Evolutionary conservation across 1,284 basidiomycete species (phyloP).

Genomic region (Cerioporus squamosus): DNA sequence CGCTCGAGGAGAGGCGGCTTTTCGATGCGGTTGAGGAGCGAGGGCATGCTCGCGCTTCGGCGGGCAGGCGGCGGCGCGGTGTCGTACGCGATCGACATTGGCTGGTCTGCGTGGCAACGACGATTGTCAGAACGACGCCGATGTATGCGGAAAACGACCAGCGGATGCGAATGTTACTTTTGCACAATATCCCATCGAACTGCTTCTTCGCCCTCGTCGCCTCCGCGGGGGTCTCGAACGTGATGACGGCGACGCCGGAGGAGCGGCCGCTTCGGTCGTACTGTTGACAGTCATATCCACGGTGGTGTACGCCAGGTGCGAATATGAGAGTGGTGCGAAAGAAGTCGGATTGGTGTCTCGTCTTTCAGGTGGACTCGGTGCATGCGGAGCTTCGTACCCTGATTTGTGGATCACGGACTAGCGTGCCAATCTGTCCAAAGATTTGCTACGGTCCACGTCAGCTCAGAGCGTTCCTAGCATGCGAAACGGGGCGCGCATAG

Average conservation of each 20-base stretch:
- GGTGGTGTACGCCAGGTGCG: slow-evolving; percentile 12
- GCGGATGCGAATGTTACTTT: slow-evolving; percentile 56
- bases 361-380: slow-evolving; percentile 58
- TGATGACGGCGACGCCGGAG: slow-evolving; percentile 80
- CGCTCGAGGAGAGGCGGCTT: slow-evolving; percentile 66
- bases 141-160: slow-evolving; percentile 7
- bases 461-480: not conserved
- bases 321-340: slow-evolving; percentile 45
- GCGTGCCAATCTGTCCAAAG: slow-evolving; percentile 91
- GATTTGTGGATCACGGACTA: slow-evolving; percentile 90
- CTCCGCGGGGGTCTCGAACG: slow-evolving; percentile 81
- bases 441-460: slow-evolving; percentile 62
- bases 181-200: slow-evolving; percentile 89
- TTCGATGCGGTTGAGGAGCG: slow-evolving; percentile 67
- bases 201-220: slow-evolving; percentile 87
- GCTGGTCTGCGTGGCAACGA: slow-evolving; percentile 62
- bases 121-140: not conserved
- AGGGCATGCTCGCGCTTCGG: slow-evolving; percentile 50
- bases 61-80: slow-evolving; percentile 45
- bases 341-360: slow-evolving; percentile 45
- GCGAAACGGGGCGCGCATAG: too few relatives aligned
- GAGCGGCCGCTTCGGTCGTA: slow-evolving; percentile 97
- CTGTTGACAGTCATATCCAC: slow-evolving; percentile 46
- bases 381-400: slow-evolving; percentile 81
- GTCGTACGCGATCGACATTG: slow-evolving; percentile 78